phyloP scores from a whole-genome alignment of 495 filamentous ascomycete species.

The Parmelia sp. region DNA sequence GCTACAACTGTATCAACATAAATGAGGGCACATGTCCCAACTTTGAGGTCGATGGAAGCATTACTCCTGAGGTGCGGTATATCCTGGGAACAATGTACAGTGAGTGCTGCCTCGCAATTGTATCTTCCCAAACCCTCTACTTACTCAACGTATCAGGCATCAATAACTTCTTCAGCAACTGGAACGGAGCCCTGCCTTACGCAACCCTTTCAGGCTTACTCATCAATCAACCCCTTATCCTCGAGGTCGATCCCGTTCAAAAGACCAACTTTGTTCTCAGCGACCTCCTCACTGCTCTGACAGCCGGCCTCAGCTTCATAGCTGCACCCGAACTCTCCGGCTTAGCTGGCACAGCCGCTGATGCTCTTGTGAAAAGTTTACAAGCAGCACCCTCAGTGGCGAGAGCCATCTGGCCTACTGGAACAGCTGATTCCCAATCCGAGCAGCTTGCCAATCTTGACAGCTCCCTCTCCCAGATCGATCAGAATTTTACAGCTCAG shows the following conservation, averaged over 20 bases:
- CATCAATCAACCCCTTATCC: constrained; percentile 8
- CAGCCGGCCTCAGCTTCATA: constrained; percentile 9
- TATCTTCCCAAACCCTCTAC: background rate
- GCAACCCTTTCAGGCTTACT: constrained; percentile 3
- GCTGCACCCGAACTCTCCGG: constrained; percentile 2
- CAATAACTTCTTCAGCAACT: constrained; percentile 10
- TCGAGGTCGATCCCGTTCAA: constrained; percentile 7
- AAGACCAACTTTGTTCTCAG: constrained; percentile 10
- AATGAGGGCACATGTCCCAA: constrained; percentile 4
- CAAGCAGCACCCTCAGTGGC: constrained; percentile 8
- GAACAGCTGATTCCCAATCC: constrained; percentile 12
- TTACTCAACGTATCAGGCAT: background rate
- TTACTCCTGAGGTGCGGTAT: constrained; percentile 1
- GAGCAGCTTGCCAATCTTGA: constrained; percentile 10
- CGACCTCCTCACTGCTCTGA: constrained; percentile 6
- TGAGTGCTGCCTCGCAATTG: background rate
- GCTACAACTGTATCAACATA: constrained; percentile 6
- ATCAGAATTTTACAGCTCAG: constrained; percentile 1
- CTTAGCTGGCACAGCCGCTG: background rate
- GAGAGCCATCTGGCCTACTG: constrained; percentile 15
- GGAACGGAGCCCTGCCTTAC: constrained; percentile 8
- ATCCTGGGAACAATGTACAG: constrained; percentile 8
- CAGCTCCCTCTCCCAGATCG: background rate
- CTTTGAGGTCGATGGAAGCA: background rate
- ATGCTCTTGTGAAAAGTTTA: background rate